phyloP scores from a whole-genome alignment of 192 early-diverging fungal genomes.

The Backusella liffmaniae region DNA sequence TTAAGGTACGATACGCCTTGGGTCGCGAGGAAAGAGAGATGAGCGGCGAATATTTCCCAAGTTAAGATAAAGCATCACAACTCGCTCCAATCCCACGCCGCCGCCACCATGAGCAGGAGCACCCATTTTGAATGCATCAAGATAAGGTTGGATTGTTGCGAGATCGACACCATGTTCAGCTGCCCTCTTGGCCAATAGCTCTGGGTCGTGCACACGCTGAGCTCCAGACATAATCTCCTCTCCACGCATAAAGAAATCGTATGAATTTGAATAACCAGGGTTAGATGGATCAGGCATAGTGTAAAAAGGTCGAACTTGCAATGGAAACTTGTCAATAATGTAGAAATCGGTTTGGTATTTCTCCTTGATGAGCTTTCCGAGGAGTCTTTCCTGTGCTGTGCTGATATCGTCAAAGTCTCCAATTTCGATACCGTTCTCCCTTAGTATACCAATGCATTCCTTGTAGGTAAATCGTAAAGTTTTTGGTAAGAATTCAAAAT shows the following conservation, averaged over 20 bases:
- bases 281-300: slow-evolving; percentile 96
- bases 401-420: slow-evolving; percentile 92
- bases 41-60: slow-evolving; percentile 92
- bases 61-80: slow-evolving; percentile 96
- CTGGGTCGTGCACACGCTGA: slow-evolving; percentile 97
- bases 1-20: slow-evolving; percentile 87
- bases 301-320: slow-evolving; percentile 94
- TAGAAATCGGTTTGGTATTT: slow-evolving; percentile 99
- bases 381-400: slow-evolving; percentile 79
- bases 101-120: slow-evolving; percentile 97
- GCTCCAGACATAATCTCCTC: slow-evolving; percentile 99
- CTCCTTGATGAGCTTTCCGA: slow-evolving; percentile 87
- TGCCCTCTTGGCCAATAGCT: slow-evolving; percentile 73
- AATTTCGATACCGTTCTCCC: slow-evolving; percentile 84
- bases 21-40: slow-evolving; percentile 96
- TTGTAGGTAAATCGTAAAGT: slow-evolving; percentile 83
- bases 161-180: slow-evolving; percentile 75
- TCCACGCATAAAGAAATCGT: slow-evolving; percentile 99
- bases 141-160: slow-evolving; percentile 81
- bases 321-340: slow-evolving; percentile 99
- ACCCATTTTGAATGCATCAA: slow-evolving; percentile 95
- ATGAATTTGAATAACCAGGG: slow-evolving; percentile 95
- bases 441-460: slow-evolving; percentile 86
- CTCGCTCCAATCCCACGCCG: slow-evolving; percentile 94
- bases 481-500: slow-evolving; percentile 84